Percentiles rank a stretch among this genome's conserved stretches.
phyloP scores from a whole-genome alignment of 108 stramenopile genomes.

The Skeletonema marinoi region DNA sequence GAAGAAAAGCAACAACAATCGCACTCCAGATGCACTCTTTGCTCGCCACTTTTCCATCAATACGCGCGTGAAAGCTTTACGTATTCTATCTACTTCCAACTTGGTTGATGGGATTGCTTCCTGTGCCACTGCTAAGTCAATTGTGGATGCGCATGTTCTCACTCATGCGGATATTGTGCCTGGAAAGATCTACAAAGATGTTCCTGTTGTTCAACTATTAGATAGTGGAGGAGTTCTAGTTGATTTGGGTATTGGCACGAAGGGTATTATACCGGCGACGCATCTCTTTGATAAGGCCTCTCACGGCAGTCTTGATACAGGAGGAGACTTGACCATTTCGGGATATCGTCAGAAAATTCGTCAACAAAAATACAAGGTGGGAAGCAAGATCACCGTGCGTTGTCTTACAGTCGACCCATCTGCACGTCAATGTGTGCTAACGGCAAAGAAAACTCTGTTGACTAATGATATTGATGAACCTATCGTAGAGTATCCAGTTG shows the following conservation, averaged over 20 bases:
- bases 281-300: conserved; percentile 71
- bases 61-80: conserved; percentile 60
- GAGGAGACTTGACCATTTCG: conserved; percentile 32
- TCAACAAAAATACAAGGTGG: conserved; percentile 71
- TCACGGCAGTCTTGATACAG: conserved; percentile 36
- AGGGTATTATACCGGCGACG: conserved; percentile 69
- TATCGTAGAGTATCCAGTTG: conserved; percentile 53
- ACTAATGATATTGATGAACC: conserved; percentile 49
- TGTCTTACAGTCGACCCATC: conserved; percentile 66
- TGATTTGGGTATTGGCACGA: conserved; percentile 66
- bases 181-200: conserved; percentile 70
- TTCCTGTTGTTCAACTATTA: conserved; percentile 64
- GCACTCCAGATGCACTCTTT: conserved; percentile 61
- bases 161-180: conserved; percentile 74
- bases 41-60: conserved; percentile 75
- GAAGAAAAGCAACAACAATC: conserved; percentile 19
- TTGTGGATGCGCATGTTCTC: conserved; percentile 81
- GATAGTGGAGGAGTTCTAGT: conserved; percentile 72
- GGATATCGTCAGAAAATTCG: conserved; percentile 71
- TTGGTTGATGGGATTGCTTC: conserved; percentile 79
- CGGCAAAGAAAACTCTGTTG: conserved; percentile 80
- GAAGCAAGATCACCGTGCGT: conserved; percentile 77
- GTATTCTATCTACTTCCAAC: conserved; percentile 71
- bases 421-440: conserved; percentile 68
- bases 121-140: conserved; percentile 71